These are phyloP conservation scores for Boechera stricta DNA, from an alignment of 345 rosid species.

Conservation along the genomic window DNA sequence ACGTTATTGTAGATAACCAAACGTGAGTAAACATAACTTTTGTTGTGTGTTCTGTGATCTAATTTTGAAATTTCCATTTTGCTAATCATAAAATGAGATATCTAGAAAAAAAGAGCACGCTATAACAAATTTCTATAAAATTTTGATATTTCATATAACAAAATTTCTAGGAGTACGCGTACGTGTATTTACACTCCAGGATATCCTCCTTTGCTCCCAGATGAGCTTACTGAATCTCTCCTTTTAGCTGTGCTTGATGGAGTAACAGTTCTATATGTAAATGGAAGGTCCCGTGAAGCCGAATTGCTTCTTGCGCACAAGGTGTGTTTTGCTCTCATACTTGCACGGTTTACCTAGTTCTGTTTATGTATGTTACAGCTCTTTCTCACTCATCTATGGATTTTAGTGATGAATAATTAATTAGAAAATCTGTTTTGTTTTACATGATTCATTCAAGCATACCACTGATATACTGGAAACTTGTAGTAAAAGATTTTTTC, in stretches of 20 bases:
- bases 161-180: constrained; percentile 76
- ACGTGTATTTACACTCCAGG: constrained; percentile 92
- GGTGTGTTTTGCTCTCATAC: constrained; percentile 44
- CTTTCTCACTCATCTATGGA: not conserved
- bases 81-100: not conserved
- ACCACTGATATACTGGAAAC: not conserved
- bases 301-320: constrained; percentile 69
- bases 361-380: not conserved
- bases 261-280: constrained; percentile 61
- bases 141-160: not conserved
- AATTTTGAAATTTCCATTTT: not conserved
- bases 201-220: constrained; percentile 66
- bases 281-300: constrained; percentile 72
- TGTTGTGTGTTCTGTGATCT: constrained; percentile 9
- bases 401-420: not conserved
- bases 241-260: constrained; percentile 65
- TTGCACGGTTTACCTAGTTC: not conserved
- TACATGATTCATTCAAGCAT: not conserved
- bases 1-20: constrained; percentile 79
- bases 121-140: not conserved
- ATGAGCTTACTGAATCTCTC: constrained; percentile 57
- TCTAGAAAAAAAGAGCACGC: not conserved
- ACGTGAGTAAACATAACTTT: constrained; percentile 55
- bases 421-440: not conserved
- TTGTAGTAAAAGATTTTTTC: constrained; percentile 39